Percentiles rank a stretch among this genome's conserved stretches.
Conservation (phyloP, 129 eudicot genomes). For the Sambucus nigra region DNA sequence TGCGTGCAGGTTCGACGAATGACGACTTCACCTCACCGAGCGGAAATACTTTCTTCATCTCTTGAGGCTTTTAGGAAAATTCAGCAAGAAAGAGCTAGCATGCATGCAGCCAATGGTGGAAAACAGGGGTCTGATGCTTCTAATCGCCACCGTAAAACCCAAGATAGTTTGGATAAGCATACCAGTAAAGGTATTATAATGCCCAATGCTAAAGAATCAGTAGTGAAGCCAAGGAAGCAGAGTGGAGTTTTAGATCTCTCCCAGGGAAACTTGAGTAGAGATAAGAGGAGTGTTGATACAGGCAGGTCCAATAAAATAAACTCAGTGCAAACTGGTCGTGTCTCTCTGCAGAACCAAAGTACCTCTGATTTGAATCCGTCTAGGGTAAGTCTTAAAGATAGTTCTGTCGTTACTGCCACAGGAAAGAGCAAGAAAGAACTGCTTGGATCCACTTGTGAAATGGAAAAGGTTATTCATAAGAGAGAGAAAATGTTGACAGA, state of each 20-base stretch:
- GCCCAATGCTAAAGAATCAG: constrained; percentile 27
- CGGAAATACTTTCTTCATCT: constrained; percentile 90
- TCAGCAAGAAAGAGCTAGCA: constrained; percentile 62
- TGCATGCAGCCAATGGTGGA: constrained; percentile 25
- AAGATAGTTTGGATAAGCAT: constrained; percentile 18
- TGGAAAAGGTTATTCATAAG: constrained; percentile 28
- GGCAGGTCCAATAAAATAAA: constrained; percentile 20
- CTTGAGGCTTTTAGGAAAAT: constrained; percentile 93
- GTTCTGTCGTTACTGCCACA: constrained; percentile 18
- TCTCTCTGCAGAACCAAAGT: constrained; percentile 9
- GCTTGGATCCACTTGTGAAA: constrained; percentile 30
- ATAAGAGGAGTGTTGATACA: constrained; percentile 39
- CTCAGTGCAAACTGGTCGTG: constrained; percentile 19
- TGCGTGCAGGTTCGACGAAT: constrained; percentile 82
- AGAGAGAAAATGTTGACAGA: constrained; percentile 31
- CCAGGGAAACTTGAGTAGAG: constrained; percentile 42
- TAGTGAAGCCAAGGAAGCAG: constrained; percentile 37
- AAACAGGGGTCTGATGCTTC: constrained; percentile 24
- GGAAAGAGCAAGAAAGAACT: constrained; percentile 50
- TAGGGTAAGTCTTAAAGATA: constrained; percentile 19
- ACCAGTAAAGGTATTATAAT: constrained; percentile 17
- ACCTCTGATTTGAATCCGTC: constrained; percentile 19
- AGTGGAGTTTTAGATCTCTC: constrained; percentile 25
- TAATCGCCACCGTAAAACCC: constrained; percentile 18
- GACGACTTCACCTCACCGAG: constrained; percentile 96